Conservation (phyloP, 805 yeast species). For the Metschnikowia lunata region DNA sequence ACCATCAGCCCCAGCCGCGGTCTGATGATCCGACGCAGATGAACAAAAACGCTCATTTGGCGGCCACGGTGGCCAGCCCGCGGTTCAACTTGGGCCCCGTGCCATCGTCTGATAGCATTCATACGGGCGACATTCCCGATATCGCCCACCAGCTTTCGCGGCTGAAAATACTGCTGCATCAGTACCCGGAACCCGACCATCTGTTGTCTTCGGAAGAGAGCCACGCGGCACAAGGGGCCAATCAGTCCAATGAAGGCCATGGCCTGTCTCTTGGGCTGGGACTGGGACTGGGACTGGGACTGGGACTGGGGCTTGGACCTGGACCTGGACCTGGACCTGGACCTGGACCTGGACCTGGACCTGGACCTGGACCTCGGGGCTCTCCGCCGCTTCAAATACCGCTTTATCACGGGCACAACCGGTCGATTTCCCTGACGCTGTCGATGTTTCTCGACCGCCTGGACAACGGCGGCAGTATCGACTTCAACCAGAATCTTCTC, state of each 20-base stretch:
- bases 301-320: not conserved
- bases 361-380: not conserved
- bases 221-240: not conserved
- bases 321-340: not conserved
- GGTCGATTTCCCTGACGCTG: constrained; percentile 37
- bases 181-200: constrained; percentile 17
- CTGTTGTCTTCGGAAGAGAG: not conserved
- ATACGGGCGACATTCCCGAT: constrained; percentile 6
- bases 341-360: not conserved
- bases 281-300: too few relatives aligned
- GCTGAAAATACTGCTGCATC: constrained; percentile 3
- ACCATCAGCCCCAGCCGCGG: not conserved
- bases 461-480: constrained; percentile 34
- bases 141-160: constrained; percentile 22
- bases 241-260: not conserved
- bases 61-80: constrained; percentile 8
- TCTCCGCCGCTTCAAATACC: constrained; percentile 4
- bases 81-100: constrained; percentile 6
- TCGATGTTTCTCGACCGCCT: constrained; percentile 32
- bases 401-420: constrained; percentile 21
- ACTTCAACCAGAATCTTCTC: constrained; percentile 48
- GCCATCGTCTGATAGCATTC: not conserved
- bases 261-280: constrained; percentile 26
- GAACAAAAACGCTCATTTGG: not conserved
- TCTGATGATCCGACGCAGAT: constrained; percentile 2